A percentile compares a stretch with the other conserved stretches of the same genome.
Conservation (phyloP, 306 rosid genomes). For the Pterocarpus macrocarpus region DNA sequence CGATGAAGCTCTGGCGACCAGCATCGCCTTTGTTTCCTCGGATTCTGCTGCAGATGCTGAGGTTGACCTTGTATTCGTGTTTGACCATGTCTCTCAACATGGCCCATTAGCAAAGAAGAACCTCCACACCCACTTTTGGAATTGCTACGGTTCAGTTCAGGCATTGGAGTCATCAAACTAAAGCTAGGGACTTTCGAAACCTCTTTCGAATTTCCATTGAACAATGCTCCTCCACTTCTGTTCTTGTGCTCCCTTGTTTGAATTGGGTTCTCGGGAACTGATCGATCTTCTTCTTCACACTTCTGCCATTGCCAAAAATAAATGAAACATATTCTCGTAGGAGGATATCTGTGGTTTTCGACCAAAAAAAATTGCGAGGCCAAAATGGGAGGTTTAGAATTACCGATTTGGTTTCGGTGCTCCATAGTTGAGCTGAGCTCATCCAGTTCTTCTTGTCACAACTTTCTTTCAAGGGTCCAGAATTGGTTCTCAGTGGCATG, state of each 20-base stretch:
- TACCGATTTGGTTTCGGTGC: conserved; percentile 56
- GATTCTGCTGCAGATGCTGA: conserved; percentile 52
- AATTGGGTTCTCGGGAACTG: conserved; percentile 53
- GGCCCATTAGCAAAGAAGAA: conserved; percentile 52
- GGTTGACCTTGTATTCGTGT: conserved; percentile 38
- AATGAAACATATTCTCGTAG: no score
- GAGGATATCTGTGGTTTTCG: no score
- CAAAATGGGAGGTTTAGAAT: not conserved
- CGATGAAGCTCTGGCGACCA: conserved; percentile 93
- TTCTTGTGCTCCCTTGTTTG: conserved; percentile 42
- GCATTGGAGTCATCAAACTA: conserved; percentile 57
- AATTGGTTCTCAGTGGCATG: conserved; percentile 45
- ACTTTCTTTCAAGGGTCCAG: conserved; percentile 35
- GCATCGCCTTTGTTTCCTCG: conserved; percentile 83
- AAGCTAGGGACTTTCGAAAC: conserved; percentile 63
- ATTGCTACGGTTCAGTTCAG: conserved; percentile 53
- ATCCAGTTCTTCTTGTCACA: conserved; percentile 64
- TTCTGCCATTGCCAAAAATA: conserved; percentile 47
- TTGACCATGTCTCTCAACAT: conserved; percentile 54
- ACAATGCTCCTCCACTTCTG: conserved; percentile 57
- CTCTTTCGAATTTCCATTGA: conserved; percentile 59
- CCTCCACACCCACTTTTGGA: conserved; percentile 52
- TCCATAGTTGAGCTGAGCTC: conserved; percentile 82
- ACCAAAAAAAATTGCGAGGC: no score
- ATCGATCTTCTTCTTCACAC: conserved; percentile 63